A percentile compares a stretch with the other conserved stretches of the same genome.
Conservation (phyloP, 2,329 filamentous ascomycete genomes). For the Didymella glomerata region DNA sequence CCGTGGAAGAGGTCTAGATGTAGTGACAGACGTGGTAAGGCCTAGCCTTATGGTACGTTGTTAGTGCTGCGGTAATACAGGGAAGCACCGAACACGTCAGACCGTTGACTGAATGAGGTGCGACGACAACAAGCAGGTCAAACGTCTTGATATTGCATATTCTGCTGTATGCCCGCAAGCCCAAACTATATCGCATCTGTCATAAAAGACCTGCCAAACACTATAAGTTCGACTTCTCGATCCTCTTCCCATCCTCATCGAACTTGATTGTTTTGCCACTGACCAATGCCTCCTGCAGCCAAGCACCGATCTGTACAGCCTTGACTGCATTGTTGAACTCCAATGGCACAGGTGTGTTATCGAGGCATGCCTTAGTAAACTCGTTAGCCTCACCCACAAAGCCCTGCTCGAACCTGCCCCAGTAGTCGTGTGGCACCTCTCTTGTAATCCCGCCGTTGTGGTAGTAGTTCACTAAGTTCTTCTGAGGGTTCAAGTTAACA, state of each 20-base stretch:
- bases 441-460: slow-evolving; percentile 19
- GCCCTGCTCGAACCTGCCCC: background rate
- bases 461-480: slow-evolving; percentile 47
- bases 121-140: background rate
- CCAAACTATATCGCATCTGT: background rate
- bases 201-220: background rate
- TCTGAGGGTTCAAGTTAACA: slow-evolving; percentile 66
- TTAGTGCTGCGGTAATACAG: background rate
- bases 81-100: background rate
- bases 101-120: background rate
- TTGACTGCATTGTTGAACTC: background rate
- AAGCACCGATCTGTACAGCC: background rate
- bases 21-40: background rate
- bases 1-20: background rate
- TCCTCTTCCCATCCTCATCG: background rate
- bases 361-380: background rate
- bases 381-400: background rate
- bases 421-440: background rate
- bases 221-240: background rate
- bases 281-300: background rate
- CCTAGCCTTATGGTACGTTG: background rate
- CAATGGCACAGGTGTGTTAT: background rate
- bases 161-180: background rate
- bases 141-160: background rate
- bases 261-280: background rate